Evolutionary conservation across 805 yeast species (phyloP).

Genomic region (Diddensiella santjacobensis): DNA sequence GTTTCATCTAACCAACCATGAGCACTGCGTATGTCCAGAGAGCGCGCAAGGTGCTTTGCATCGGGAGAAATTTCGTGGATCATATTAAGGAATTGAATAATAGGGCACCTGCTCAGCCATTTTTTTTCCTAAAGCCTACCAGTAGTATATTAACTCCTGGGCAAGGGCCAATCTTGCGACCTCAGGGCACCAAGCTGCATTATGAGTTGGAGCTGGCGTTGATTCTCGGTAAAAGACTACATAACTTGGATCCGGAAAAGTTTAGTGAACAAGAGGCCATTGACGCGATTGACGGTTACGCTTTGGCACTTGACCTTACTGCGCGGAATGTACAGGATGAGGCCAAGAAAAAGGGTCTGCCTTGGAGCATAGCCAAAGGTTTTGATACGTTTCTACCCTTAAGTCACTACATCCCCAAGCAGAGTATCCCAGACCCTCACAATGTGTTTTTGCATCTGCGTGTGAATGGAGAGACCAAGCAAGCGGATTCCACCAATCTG

Average conservation of each 20-base stretch:
- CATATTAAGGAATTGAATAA: conserved; percentile 90
- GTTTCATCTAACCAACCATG: too few relatives aligned
- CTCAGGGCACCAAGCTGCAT: conserved; percentile 75
- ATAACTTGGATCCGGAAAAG: conserved; percentile 51
- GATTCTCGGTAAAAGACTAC: conserved; percentile 59
- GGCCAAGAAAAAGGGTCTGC: conserved; percentile 89
- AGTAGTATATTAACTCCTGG: conserved; percentile 65
- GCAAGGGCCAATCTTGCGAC: conserved; percentile 76
- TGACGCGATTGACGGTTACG: conserved; percentile 79
- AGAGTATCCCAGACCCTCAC: conserved; percentile 66
- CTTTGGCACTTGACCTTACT: conserved; percentile 88
- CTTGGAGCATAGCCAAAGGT: conserved; percentile 96
- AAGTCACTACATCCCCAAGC: conserved; percentile 67
- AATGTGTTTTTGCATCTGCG: conserved; percentile 58
- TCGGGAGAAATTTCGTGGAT: conserved; percentile 96
- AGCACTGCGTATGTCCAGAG: conserved; percentile 17
- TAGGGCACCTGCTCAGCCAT: conserved; percentile 76
- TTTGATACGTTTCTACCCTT: conserved; percentile 94
- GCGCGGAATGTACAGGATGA: conserved; percentile 95
- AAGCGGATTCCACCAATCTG: conserved; percentile 66
- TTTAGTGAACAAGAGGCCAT: conserved; percentile 66
- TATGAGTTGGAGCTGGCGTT: conserved; percentile 93
- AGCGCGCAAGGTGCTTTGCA: conserved; percentile 70
- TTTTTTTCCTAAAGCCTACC: conserved; percentile 87
- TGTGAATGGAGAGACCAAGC: conserved; percentile 68